Conservation (phyloP, 495 filamentous ascomycete species). For the Trichocladium antarcticum region DNA sequence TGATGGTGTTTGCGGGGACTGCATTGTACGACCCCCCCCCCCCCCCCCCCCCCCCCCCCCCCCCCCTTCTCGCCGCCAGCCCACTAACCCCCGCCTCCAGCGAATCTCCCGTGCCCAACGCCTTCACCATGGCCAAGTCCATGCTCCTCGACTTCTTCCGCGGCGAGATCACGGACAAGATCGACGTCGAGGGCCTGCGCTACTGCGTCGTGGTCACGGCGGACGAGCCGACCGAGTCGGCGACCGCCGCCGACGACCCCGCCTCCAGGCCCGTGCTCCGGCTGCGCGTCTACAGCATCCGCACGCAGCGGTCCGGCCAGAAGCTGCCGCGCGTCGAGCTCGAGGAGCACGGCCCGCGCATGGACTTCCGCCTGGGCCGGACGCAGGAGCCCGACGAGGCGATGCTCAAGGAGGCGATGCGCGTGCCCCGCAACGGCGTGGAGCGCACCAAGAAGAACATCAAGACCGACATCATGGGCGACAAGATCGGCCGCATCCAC, state of each 20-base stretch:
- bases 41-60: neutral
- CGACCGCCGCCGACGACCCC: slow-evolving; percentile 32
- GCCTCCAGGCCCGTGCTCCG: slow-evolving; percentile 58
- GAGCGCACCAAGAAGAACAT: slow-evolving; percentile 94
- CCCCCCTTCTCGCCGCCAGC: neutral
- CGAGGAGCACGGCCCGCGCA: slow-evolving; percentile 89
- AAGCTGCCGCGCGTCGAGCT: slow-evolving; percentile 82
- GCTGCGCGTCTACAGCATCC: slow-evolving; percentile 71
- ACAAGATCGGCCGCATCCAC: slow-evolving; percentile 92
- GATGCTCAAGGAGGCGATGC: slow-evolving; percentile 81
- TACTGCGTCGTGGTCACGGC: slow-evolving; percentile 74
- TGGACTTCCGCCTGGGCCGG: slow-evolving; percentile 84
- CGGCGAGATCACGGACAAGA: slow-evolving; percentile 51
- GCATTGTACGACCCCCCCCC: slow-evolving; percentile 39
- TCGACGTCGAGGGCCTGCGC: slow-evolving; percentile 90
- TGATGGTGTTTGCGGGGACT: slow-evolving; percentile 77
- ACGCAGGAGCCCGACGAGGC: slow-evolving; percentile 62
- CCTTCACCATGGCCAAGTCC: slow-evolving; percentile 74
- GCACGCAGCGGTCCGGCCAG: slow-evolving; percentile 76
- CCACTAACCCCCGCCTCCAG: slow-evolving; percentile 6
- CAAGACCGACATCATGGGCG: slow-evolving; percentile 77
- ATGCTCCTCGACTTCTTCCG: slow-evolving; percentile 86
- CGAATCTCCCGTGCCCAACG: slow-evolving; percentile 60
- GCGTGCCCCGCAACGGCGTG: slow-evolving; percentile 60
- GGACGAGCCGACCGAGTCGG: slow-evolving; percentile 46